Evolutionary conservation across 1,139 yeast genomes (phyloP).

Genomic region (Saccharomyces hybrid): DNA sequence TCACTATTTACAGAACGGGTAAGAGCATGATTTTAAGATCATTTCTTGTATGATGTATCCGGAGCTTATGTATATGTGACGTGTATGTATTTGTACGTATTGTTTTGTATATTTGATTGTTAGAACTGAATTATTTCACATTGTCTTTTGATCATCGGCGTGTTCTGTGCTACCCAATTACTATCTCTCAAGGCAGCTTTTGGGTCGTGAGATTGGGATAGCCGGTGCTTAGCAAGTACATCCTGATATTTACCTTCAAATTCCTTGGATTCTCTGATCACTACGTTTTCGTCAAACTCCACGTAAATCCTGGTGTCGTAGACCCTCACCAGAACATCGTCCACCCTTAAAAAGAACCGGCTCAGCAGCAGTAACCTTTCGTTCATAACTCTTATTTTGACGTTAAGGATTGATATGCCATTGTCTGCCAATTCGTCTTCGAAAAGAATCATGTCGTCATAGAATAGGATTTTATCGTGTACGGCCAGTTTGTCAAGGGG

Average conservation of each 20-base stretch:
- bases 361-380: slow-evolving; percentile 64
- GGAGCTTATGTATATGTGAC: no score
- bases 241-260: slow-evolving; percentile 62
- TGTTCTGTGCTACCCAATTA: slow-evolving; percentile 65
- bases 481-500: slow-evolving; percentile 64
- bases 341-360: slow-evolving; percentile 80
- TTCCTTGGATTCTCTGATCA: slow-evolving; percentile 70
- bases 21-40: no score
- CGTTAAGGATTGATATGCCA: slow-evolving; percentile 73
- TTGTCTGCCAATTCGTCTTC: slow-evolving; percentile 97
- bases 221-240: slow-evolving; percentile 37
- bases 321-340: slow-evolving; percentile 75
- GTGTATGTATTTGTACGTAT: no score
- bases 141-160: no score
- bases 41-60: no score
- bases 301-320: slow-evolving; percentile 79
- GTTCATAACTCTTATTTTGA: slow-evolving; percentile 86
- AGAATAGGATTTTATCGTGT: slow-evolving; percentile 83
- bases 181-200: slow-evolving; percentile 71
- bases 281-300: slow-evolving; percentile 59
- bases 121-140: no score
- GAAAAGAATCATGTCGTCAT: slow-evolving; percentile 78
- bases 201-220: slow-evolving; percentile 51
- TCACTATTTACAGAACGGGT: no score
- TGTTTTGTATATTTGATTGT: background rate